Percentiles rank a stretch among this genome's conserved stretches.
These are phyloP conservation scores for Carex littledalei DNA, from an alignment of 176 grass and related monocot species.

Conservation along the genomic window DNA sequence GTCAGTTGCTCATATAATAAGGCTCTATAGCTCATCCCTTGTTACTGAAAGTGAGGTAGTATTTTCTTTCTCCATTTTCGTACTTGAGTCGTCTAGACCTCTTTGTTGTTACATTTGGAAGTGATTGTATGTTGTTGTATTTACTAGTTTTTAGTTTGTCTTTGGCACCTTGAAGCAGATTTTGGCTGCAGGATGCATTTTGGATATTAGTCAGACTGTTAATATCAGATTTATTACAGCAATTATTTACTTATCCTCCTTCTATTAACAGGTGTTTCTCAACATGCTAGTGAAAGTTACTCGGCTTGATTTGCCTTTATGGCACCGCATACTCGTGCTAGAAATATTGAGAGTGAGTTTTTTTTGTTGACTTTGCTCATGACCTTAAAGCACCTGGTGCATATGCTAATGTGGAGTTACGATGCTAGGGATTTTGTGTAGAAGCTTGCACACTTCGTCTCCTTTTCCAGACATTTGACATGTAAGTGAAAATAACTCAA, in stretches of 20 bases:
- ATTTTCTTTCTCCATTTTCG: constrained; percentile 5
- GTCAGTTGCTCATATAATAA: constrained; percentile 94
- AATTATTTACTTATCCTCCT: constrained; percentile 15
- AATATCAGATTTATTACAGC: neutral
- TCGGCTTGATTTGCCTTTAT: constrained; percentile 86
- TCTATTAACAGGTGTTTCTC: constrained; percentile 76
- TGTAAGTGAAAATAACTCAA: constrained; percentile 46
- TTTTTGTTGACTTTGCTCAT: neutral
- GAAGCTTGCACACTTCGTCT: constrained; percentile 76
- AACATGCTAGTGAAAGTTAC: constrained; percentile 98
- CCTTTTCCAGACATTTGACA: constrained; percentile 95
- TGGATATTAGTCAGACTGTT: neutral
- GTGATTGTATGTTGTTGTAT: neutral
- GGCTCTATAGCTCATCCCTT: constrained; percentile 92
- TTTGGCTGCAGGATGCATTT: neutral
- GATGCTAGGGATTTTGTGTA: constrained; percentile 85
- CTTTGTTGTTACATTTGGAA: neutral
- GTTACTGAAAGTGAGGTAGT: constrained; percentile 95
- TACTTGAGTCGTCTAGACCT: neutral
- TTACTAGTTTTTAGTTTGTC: neutral
- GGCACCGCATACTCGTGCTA: constrained; percentile 97
- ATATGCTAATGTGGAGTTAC: constrained; percentile 14
- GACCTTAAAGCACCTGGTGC: constrained; percentile 8
- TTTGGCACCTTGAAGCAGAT: neutral
- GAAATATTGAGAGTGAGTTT: constrained; percentile 89